Evolutionary conservation across 2,329 filamentous ascomycete species (phyloP).

Genomic region (Trichoderma afroharzianum): DNA sequence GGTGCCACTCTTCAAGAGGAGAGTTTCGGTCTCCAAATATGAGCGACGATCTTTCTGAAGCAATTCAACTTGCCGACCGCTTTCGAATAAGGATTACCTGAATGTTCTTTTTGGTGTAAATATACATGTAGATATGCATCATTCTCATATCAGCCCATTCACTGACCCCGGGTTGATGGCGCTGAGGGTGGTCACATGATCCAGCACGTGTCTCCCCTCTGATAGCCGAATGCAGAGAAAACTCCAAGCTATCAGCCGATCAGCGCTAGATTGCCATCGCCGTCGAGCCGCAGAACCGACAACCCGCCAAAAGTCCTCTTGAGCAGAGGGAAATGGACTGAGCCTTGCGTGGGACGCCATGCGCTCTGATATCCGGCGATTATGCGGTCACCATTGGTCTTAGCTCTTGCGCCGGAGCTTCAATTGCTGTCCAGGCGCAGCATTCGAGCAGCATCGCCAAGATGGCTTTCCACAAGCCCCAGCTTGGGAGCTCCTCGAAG

Average conservation of each 20-base stretch:
- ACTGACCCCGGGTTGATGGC: not conserved
- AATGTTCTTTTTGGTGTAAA: not conserved
- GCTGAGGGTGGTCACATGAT: conserved; percentile 5
- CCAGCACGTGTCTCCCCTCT: not conserved
- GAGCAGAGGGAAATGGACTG: conserved; percentile 26
- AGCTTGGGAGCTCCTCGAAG: conserved; percentile 25
- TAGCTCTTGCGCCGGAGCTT: conserved; percentile 30
- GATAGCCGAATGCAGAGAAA: conserved; percentile 4
- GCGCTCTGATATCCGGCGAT: conserved; percentile 29
- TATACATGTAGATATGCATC: not conserved
- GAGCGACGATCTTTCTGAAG: not conserved
- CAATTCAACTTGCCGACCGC: no score
- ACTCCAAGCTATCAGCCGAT: conserved; percentile 8
- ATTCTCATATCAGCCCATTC: not conserved
- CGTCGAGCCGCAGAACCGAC: not conserved
- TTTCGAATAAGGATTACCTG: not conserved
- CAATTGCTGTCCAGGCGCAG: conserved; percentile 23
- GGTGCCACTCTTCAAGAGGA: not conserved
- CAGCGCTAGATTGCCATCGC: conserved; percentile 1
- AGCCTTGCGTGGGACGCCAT: conserved; percentile 27
- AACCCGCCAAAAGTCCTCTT: not conserved
- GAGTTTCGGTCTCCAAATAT: not conserved
- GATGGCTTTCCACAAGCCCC: conserved; percentile 32
- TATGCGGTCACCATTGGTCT: conserved; percentile 34
- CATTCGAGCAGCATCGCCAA: conserved; percentile 19